Percentiles rank a stretch among this genome's conserved stretches.
phyloP scores from a whole-genome alignment of 2,329 filamentous ascomycete genomes.

The Talaromyces verruculosus region DNA sequence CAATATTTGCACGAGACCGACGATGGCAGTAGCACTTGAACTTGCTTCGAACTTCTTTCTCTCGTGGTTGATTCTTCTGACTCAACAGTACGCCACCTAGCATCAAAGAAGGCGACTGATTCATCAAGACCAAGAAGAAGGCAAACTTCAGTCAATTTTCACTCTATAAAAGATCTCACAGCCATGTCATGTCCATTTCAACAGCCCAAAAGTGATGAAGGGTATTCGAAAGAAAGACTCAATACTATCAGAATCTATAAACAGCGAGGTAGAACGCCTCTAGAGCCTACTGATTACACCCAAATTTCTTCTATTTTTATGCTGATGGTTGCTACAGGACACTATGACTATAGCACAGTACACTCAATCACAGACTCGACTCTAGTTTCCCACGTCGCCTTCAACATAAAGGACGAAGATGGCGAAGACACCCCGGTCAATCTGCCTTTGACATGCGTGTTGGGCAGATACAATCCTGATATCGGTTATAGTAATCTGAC shows the following conservation, averaged over 20 bases:
- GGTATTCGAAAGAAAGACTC: slow-evolving; percentile 13
- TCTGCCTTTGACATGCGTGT: slow-evolving; percentile 19
- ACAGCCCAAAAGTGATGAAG: not conserved
- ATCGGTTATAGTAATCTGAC: slow-evolving; percentile 3
- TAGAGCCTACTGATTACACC: not conserved
- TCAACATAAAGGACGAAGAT: slow-evolving; percentile 19
- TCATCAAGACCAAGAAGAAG: not conserved
- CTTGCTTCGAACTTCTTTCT: not conserved
- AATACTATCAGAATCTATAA: slow-evolving; percentile 21
- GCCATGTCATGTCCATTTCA: not conserved
- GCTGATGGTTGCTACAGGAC: not conserved
- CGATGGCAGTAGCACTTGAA: no score
- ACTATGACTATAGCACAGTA: slow-evolving; percentile 21
- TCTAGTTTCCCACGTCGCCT: slow-evolving; percentile 20
- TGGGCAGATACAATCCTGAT: slow-evolving; percentile 18
- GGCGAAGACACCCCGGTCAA: slow-evolving; percentile 19
- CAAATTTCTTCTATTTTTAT: not conserved
- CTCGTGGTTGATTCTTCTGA: not conserved
- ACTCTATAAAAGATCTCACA: not conserved
- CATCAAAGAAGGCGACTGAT: not conserved
- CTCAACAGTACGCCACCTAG: not conserved
- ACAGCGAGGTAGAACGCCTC: slow-evolving; percentile 13
- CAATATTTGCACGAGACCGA: not conserved
- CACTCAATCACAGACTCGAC: slow-evolving; percentile 21
- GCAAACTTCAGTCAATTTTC: not conserved